These are phyloP conservation scores for Papilionanthe hybrid DNA, from an alignment of 116 monocot genomes.

Conservation along the genomic window DNA sequence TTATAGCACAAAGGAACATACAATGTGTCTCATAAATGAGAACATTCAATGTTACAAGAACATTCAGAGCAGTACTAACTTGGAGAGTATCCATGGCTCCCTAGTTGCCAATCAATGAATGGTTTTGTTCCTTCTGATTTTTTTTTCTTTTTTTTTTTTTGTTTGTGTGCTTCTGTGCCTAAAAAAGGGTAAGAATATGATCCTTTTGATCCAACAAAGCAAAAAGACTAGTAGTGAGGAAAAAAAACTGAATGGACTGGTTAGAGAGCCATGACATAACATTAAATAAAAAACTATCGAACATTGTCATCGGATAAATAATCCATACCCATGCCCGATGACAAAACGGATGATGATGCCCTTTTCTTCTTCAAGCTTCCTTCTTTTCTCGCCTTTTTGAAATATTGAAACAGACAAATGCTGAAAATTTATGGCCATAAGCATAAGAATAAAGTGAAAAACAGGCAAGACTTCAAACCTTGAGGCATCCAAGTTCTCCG, in stretches of 20 bases:
- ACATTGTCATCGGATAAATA: background rate
- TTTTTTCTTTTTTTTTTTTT: no score
- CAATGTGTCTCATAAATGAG: no score
- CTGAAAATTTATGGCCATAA: background rate
- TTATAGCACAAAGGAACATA: no score
- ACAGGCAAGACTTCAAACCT: constrained; percentile 29
- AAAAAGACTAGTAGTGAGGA: background rate
- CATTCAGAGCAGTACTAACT: no score
- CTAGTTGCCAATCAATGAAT: no score
- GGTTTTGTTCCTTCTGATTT: no score
- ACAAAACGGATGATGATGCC: constrained; percentile 95
- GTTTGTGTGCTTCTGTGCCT: no score
- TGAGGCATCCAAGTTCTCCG: constrained; percentile 95
- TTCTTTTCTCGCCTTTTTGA: constrained; percentile 68
- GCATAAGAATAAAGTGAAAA: background rate
- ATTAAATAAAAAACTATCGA: background rate
- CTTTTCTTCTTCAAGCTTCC: constrained; percentile 83
- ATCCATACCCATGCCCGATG: constrained; percentile 80
- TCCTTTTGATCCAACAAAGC: background rate
- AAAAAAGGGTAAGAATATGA: no score
- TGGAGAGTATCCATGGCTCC: no score
- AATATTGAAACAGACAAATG: background rate
- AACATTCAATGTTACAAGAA: no score
- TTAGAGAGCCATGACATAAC: no score
- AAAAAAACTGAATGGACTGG: background rate